Conservation (phyloP, 2,329 filamentous ascomycete genomes). For the Diaporthe humulicola region DNA sequence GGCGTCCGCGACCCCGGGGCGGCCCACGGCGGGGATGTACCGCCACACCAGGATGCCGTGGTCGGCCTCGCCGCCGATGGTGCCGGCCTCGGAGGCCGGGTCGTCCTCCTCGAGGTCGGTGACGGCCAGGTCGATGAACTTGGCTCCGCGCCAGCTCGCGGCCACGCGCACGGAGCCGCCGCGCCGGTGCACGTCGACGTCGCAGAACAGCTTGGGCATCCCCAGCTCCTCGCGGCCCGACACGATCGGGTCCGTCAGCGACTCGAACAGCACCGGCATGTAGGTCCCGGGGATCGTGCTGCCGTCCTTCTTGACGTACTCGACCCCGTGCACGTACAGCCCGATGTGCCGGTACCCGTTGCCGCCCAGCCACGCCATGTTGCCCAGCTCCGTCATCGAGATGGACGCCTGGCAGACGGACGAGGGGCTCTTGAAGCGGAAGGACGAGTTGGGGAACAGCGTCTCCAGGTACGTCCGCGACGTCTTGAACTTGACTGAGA, state of each 20-base stretch:
- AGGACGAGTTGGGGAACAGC: conserved; percentile 58
- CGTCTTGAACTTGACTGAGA: conserved; percentile 64
- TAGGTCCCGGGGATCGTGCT: conserved; percentile 60
- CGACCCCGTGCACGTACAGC: conserved; percentile 65
- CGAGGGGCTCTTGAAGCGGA: conserved; percentile 56
- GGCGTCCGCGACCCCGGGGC: conserved; percentile 59
- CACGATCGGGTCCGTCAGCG: conserved; percentile 64
- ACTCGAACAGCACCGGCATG: conserved; percentile 67
- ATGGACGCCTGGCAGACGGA: conserved; percentile 60
- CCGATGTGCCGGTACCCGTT: conserved; percentile 62
- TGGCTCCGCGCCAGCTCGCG: conserved; percentile 56
- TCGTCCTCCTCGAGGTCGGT: conserved; percentile 42
- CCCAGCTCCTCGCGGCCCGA: conserved; percentile 68
- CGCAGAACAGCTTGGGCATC: conserved; percentile 65
- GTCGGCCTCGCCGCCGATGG: conserved; percentile 45
- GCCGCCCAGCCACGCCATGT: conserved; percentile 50
- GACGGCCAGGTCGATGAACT: conserved; percentile 43
- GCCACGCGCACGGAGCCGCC: conserved; percentile 53
- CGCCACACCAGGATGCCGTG: conserved; percentile 40
- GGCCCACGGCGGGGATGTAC: conserved; percentile 37
- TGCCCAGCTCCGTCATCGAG: conserved; percentile 50
- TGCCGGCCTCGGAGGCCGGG: conserved; percentile 43
- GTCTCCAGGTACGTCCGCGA: conserved; percentile 62
- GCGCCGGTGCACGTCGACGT: conserved; percentile 54
- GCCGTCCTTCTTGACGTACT: conserved; percentile 61